Evolutionary conservation across 768 basidiomycete genomes (phyloP), one percentile per base, ranked within the genome.

Genomic region (Pulveroboletus sp.): DNA sequence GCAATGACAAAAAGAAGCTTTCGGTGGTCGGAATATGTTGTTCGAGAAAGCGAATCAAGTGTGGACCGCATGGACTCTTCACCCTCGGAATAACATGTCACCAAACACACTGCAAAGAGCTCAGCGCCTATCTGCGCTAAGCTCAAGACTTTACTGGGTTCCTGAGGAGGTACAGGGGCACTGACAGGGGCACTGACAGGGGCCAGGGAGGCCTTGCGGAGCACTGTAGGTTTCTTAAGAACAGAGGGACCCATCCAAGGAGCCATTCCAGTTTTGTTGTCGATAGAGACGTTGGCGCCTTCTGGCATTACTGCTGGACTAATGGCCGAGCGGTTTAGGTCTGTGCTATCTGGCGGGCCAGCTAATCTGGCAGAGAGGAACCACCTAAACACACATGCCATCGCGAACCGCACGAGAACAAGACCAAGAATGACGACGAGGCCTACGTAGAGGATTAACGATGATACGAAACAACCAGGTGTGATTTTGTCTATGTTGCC

Each of bases 371-470:
- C 80, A 9, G 93, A 94, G 43, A 98, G 72, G 74, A 91, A 95
- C 96, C 96, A 99, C 61, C 83, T 93, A 78, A 98, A 99, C 37
- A 95, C 68, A 67, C 91, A 91, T 1, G 96, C 96, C 95, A 99
- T 97, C 59, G 77, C 69, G 71, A 98, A 99, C 32, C 96, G 89
- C 30, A 91, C 83, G 54, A 97, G 69, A 30, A 99, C 89, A 52
- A 99, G 82, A 27, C 80, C 80, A 48, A 98, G 81, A 63, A 99
- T 93, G 71, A 98, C 83, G 67, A 92, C 80, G 50, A 99, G 79
- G 49, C 92, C 90, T 26, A 84, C 72, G 66, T 96, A 99, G 45
- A 98, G 84, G 66, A 98, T 82, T 26, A 98, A 75, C 40, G 82
- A 78, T 30, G 93, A 86, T 35, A 93, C 82, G 69, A 97, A 94